phyloP scores from a whole-genome alignment of 352 stramenopile genomes.

The Blastocystis sp. region DNA sequence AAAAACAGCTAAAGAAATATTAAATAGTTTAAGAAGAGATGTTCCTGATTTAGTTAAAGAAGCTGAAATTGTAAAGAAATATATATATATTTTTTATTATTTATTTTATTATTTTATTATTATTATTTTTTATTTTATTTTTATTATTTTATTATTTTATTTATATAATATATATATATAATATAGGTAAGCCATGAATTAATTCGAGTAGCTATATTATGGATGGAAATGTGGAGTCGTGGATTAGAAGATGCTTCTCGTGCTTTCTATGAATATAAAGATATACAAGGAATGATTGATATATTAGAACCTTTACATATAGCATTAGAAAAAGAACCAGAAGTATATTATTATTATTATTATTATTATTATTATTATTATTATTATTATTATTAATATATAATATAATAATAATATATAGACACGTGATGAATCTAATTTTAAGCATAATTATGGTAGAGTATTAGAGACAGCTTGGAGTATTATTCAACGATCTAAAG shows the following conservation, averaged over 20 bases:
- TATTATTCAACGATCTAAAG: conserved; percentile 18
- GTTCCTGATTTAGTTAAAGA: conserved; percentile 81
- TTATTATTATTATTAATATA: conserved; percentile 22
- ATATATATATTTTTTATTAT: conserved; percentile 40
- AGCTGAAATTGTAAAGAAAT: conserved; percentile 74
- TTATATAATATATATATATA: background rate
- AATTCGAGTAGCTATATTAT: conserved; percentile 90
- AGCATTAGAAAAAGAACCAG: conserved; percentile 55
- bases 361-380: background rate
- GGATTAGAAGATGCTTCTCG: conserved; percentile 83
- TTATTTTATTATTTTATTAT: conserved; percentile 42
- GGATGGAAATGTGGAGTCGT: conserved; percentile 93
- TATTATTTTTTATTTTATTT: background rate
- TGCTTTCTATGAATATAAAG: conserved; percentile 82
- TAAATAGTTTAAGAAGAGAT: conserved; percentile 72
- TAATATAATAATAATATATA: conserved; percentile 10
- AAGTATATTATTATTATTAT: conserved; percentile 9
- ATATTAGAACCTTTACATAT: conserved; percentile 72
- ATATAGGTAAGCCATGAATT: conserved; percentile 80
- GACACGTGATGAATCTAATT: conserved; percentile 29
- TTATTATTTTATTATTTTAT: background rate
- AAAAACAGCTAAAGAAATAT: conserved; percentile 72
- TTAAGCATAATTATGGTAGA: conserved; percentile 31
- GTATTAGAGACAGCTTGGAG: conserved; percentile 29
- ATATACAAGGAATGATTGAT: conserved; percentile 79